These are phyloP conservation scores for Xanthoconium stramineum DNA, from an alignment of 768 basidiomycete genomes.

Conservation along the genomic window DNA sequence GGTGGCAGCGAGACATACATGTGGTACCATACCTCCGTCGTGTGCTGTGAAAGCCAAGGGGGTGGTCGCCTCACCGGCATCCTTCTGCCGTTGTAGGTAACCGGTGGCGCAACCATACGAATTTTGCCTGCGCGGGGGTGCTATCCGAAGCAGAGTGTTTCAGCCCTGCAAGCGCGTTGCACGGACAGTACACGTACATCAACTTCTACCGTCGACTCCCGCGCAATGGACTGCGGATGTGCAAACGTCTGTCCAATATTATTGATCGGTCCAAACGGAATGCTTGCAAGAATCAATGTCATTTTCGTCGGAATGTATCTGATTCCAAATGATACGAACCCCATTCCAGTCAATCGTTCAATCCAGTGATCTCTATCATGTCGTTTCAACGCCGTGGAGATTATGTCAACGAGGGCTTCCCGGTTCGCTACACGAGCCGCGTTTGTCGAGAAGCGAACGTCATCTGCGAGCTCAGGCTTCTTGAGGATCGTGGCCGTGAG, in stretches of 20 bases:
- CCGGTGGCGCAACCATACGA: slow-evolving; percentile 78
- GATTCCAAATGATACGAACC: slow-evolving; percentile 45
- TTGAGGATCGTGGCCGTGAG: slow-evolving; percentile 63
- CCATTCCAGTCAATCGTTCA: slow-evolving; percentile 66
- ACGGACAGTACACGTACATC: slow-evolving; percentile 52
- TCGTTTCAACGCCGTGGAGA: slow-evolving; percentile 57
- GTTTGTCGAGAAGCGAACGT: slow-evolving; percentile 72
- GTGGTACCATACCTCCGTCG: slow-evolving; percentile 53
- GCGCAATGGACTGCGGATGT: slow-evolving; percentile 81
- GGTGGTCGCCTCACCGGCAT: slow-evolving; percentile 76
- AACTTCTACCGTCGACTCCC: slow-evolving; percentile 72
- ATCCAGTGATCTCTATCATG: slow-evolving; percentile 73
- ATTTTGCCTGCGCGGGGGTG: slow-evolving; percentile 75
- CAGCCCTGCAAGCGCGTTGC: slow-evolving; percentile 24
- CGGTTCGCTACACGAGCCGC: slow-evolving; percentile 74
- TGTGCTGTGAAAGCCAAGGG: slow-evolving; percentile 86
- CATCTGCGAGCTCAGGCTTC: slow-evolving; percentile 53
- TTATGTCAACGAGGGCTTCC: slow-evolving; percentile 60
- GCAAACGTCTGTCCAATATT: slow-evolving; percentile 85
- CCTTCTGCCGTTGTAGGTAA: slow-evolving; percentile 75
- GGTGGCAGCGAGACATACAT: not conserved
- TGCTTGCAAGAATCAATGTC: slow-evolving; percentile 37
- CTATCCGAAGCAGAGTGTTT: slow-evolving; percentile 30
- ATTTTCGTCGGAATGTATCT: slow-evolving; percentile 5
- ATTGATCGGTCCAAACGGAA: slow-evolving; percentile 91